Percentiles rank a stretch among this genome's conserved stretches.
Conservation (phyloP, 352 stramenopile species). For the Phytophthora podocarpi region DNA sequence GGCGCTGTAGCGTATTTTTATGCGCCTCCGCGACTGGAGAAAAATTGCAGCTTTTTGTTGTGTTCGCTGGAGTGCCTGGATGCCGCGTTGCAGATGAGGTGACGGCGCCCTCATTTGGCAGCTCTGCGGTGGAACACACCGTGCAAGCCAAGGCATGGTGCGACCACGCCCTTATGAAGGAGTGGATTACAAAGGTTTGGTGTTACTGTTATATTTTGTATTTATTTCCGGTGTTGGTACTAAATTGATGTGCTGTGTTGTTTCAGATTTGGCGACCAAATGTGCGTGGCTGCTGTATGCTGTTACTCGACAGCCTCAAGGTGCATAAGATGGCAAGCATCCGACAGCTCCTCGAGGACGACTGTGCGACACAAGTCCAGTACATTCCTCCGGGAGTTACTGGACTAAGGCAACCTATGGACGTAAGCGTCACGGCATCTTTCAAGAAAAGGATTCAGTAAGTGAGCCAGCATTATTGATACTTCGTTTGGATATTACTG, state of each 20-base stretch:
- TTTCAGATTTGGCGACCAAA: background rate
- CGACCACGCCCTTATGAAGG: background rate
- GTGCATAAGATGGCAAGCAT: background rate
- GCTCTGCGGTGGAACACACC: background rate
- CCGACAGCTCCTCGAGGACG: background rate
- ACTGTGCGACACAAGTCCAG: background rate
- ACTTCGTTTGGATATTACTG: too few species aligned
- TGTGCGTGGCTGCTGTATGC: background rate
- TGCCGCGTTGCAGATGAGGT: background rate
- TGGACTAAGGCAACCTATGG: too few species aligned
- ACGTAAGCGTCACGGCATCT: too few species aligned
- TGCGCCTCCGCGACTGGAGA: background rate
- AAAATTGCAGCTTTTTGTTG: background rate
- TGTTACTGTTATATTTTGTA: background rate
- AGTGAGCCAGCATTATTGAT: too few species aligned
- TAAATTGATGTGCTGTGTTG: too few species aligned
- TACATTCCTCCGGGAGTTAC: background rate
- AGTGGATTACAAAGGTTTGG: background rate
- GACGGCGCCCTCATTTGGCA: background rate
- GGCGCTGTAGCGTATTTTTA: background rate
- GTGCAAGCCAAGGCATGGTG: slow-evolving; percentile 6
- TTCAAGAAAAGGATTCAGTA: too few species aligned
- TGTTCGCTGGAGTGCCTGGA: background rate
- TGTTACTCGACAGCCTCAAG: background rate
- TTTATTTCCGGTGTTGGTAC: background rate